Conservation (phyloP, 306 rosid species). For the Vigna mungo region DNA sequence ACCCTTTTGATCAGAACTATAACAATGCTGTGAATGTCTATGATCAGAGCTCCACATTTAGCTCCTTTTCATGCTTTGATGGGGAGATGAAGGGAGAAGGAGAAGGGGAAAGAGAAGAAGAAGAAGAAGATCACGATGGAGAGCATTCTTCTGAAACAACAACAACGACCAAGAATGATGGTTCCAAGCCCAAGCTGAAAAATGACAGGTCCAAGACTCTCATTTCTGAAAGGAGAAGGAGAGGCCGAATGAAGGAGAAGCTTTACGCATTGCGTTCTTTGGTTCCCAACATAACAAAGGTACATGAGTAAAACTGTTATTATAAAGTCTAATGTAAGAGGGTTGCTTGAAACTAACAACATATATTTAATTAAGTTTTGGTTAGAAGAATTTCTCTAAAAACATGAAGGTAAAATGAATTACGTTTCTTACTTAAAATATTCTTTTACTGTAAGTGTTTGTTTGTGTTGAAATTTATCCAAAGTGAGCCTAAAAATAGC, state of each 20-base stretch:
- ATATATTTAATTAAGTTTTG: background rate
- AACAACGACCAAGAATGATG: background rate
- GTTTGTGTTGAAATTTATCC: background rate
- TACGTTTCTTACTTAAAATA: background rate
- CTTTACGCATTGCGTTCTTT: constrained; percentile 83
- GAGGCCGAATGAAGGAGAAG: constrained; percentile 88
- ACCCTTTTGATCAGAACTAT: constrained; percentile 36
- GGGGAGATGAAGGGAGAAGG: constrained; percentile 45
- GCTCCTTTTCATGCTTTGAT: constrained; percentile 57
- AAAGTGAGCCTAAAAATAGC: background rate
- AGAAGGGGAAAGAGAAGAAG: constrained; percentile 34
- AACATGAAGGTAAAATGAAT: background rate
- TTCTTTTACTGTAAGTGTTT: background rate
- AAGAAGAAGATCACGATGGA: constrained; percentile 47
- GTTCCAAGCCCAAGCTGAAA: constrained; percentile 50
- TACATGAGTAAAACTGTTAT: constrained; percentile 32
- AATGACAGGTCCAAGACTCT: constrained; percentile 77
- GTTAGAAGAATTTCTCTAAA: background rate
- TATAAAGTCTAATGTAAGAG: background rate
- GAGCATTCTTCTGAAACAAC: constrained; percentile 58
- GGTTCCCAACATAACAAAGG: constrained; percentile 95
- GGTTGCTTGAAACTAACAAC: background rate
- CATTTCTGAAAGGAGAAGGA: constrained; percentile 80
- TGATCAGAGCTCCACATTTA: constrained; percentile 54
- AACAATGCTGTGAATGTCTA: constrained; percentile 39